Percentiles rank a stretch among this genome's conserved stretches.
phyloP scores from a whole-genome alignment of 257 asterid species.

The Solanum chmielewskii region DNA sequence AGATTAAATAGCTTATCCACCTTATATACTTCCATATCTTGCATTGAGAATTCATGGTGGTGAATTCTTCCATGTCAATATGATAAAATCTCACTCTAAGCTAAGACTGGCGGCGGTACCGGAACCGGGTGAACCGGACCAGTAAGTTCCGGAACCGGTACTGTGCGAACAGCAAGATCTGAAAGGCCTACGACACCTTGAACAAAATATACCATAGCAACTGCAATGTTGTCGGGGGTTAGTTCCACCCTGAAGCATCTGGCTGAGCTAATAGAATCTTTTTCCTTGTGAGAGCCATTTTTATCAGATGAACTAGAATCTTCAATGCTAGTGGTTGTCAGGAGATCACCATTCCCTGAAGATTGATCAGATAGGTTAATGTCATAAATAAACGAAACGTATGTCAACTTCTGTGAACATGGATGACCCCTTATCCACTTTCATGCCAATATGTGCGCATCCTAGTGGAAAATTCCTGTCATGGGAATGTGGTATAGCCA shows the following conservation, averaged over 20 bases:
- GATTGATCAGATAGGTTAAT: conserved; percentile 6
- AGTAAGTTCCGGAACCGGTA: no score
- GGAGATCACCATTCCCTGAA: conserved; percentile 47
- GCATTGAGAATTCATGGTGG: neutral
- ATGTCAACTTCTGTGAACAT: neutral
- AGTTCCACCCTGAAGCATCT: conserved; percentile 76
- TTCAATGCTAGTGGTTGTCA: conserved; percentile 28
- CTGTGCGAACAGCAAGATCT: conserved; percentile 89
- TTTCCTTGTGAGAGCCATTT: conserved; percentile 28
- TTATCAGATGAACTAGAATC: conserved; percentile 36
- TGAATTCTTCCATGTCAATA: neutral
- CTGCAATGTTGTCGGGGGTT: conserved; percentile 82
- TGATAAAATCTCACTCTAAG: neutral
- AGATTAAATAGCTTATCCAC: neutral
- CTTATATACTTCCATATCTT: neutral
- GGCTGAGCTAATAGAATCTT: conserved; percentile 32
- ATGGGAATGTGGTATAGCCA: neutral
- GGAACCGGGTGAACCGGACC: no score
- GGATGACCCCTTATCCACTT: neutral
- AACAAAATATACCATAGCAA: conserved; percentile 96
- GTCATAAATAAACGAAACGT: neutral
- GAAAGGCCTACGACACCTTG: conserved; percentile 96
- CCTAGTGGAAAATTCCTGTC: neutral
- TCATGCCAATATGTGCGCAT: neutral
- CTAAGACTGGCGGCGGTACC: no score